phyloP scores from a whole-genome alignment of 73 alveolate genomes.

The Paramecium octaurelia region DNA sequence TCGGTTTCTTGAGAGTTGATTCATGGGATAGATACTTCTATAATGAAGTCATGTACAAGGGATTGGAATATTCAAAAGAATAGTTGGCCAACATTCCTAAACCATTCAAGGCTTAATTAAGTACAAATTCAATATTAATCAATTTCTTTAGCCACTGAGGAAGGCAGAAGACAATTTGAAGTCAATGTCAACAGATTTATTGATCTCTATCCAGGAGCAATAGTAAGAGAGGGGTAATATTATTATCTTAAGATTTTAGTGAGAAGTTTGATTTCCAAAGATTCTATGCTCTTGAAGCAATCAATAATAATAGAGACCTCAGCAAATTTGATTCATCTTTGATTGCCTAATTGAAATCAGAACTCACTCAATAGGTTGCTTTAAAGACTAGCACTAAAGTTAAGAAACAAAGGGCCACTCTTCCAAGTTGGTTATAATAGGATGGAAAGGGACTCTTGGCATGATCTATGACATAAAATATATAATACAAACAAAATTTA shows the following conservation, averaged over 20 bases:
- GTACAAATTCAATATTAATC: background rate
- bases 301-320: conserved; percentile 38
- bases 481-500: background rate
- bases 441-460: background rate
- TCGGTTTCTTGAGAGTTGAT: conserved; percentile 46
- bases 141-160: background rate
- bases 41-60: conserved; percentile 32
- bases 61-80: background rate
- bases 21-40: conserved; percentile 64
- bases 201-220: conserved; percentile 43
- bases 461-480: background rate
- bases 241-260: background rate
- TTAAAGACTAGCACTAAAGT: conserved; percentile 10
- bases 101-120: conserved; percentile 33
- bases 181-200: conserved; percentile 42
- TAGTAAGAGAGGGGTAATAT: conserved; percentile 36
- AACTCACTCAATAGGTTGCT: background rate
- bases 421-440: conserved; percentile 36
- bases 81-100: background rate
- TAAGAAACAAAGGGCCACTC: conserved; percentile 9
- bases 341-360: conserved; percentile 5
- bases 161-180: conserved; percentile 59
- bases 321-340: conserved; percentile 46
- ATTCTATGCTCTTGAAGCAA: conserved; percentile 60
- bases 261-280: conserved; percentile 47